These are phyloP conservation scores for Metschnikowia picachoensis DNA, from an alignment of 805 yeast species.

Conservation along the genomic window DNA sequence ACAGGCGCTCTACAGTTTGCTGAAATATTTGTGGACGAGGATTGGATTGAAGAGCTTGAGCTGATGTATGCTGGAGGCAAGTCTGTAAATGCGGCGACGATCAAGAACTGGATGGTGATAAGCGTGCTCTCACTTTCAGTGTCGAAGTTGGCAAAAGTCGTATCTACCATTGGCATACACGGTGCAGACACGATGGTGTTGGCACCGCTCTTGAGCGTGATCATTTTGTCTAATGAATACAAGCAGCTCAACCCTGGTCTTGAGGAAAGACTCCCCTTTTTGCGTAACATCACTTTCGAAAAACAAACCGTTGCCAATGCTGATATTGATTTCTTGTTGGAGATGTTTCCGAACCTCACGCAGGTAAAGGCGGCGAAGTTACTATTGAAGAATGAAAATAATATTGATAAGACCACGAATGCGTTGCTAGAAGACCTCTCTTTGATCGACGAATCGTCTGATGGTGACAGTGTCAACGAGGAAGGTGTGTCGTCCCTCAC, in stretches of 20 bases:
- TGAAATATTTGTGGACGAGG: constrained; percentile 48
- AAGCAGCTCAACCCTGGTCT: constrained; percentile 48
- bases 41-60: constrained; percentile 62
- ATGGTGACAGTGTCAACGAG: not conserved
- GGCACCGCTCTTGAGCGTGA: constrained; percentile 53
- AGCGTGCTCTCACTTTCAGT: constrained; percentile 49
- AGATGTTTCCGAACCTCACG: constrained; percentile 64
- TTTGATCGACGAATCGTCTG: constrained; percentile 27
- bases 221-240: constrained; percentile 48
- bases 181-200: constrained; percentile 40
- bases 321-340: constrained; percentile 42
- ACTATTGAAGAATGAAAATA: constrained; percentile 43
- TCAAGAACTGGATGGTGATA: constrained; percentile 49
- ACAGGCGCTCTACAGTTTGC: constrained; percentile 38
- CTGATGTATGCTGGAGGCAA: constrained; percentile 53
- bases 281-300: constrained; percentile 24
- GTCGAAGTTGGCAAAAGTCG: constrained; percentile 39
- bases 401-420: constrained; percentile 57
- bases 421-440: constrained; percentile 61
- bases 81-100: constrained; percentile 44
- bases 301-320: constrained; percentile 20
- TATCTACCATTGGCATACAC: constrained; percentile 40
- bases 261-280: constrained; percentile 46
- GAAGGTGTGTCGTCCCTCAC: not conserved
- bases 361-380: constrained; percentile 45